These are phyloP conservation scores for Xylariomycetidae sp. DNA, from an alignment of 2,329 filamentous ascomycete genomes.

Conservation along the genomic window DNA sequence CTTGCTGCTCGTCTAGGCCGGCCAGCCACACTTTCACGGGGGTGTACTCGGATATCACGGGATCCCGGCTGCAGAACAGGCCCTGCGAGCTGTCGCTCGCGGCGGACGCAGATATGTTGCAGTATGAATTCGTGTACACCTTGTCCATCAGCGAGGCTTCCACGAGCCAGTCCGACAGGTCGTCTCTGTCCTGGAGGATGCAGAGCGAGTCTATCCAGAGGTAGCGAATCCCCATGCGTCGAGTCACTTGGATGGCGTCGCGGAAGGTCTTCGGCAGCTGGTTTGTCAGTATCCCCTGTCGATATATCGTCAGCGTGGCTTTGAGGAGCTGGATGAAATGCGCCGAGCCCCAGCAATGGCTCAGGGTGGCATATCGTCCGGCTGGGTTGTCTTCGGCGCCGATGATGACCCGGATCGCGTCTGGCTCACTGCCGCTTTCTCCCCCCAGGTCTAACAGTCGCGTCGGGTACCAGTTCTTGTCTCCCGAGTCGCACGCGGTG, in stretches of 20 bases:
- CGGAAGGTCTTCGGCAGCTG: background rate
- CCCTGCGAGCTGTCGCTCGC: background rate
- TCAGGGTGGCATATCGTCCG: slow-evolving; percentile 2
- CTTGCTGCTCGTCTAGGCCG: background rate
- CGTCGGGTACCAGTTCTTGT: slow-evolving; percentile 2
- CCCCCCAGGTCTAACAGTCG: background rate
- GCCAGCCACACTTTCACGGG: background rate
- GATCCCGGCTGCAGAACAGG: background rate
- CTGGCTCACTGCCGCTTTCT: background rate
- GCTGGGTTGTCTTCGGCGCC: background rate
- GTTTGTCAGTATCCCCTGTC: background rate
- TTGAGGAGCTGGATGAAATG: background rate
- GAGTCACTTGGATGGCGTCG: slow-evolving; percentile 5
- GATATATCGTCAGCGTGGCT: background rate
- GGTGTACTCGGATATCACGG: no score
- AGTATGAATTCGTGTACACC: slow-evolving; percentile 4
- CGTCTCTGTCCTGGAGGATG: slow-evolving; percentile 8
- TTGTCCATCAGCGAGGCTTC: slow-evolving; percentile 5
- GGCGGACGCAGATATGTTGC: background rate
- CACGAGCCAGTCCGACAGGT: slow-evolving; percentile 6
- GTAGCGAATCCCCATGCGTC: slow-evolving; percentile 3
- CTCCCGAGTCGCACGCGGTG: background rate
- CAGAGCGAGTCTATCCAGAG: slow-evolving; percentile 14
- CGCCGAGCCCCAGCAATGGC: slow-evolving; percentile 5
- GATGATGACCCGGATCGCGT: background rate